Conservation (phyloP, 306 rosid species). For the Phaseolus lunatus region DNA sequence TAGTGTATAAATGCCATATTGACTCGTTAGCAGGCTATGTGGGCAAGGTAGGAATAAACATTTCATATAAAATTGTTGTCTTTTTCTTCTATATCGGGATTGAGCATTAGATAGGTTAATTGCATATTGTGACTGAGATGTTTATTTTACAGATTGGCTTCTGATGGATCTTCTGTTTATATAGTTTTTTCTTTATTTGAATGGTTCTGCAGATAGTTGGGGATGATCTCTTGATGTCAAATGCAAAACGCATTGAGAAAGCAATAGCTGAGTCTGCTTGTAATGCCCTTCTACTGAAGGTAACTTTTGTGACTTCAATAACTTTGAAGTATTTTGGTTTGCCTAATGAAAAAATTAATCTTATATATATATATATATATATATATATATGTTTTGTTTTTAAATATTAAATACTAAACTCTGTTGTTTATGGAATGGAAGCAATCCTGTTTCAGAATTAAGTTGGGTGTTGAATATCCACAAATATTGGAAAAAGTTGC, state of each 20-base stretch:
- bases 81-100: not conserved
- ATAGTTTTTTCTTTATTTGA: constrained; percentile 34
- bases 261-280: constrained; percentile 82
- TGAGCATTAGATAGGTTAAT: not conserved
- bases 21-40: not conserved
- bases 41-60: not conserved
- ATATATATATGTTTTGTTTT: not conserved
- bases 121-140: constrained; percentile 25
- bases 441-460: constrained; percentile 30
- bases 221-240: constrained; percentile 87
- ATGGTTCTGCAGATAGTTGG: constrained; percentile 85
- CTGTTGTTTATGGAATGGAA: constrained; percentile 28
- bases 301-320: constrained; percentile 46
- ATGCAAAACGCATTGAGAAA: constrained; percentile 78
- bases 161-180: constrained; percentile 35
- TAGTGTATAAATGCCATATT: not conserved
- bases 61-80: not conserved
- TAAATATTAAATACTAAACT: not conserved
- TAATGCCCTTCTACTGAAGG: constrained; percentile 92
- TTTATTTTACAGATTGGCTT: constrained; percentile 27
- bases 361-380: not conserved
- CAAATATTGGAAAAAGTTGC: constrained; percentile 4
- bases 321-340: constrained; percentile 1
- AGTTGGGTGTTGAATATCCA: constrained; percentile 37
- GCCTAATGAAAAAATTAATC: constrained; percentile 1